These are phyloP conservation scores for Penicillium coffeae DNA, from an alignment of 495 filamentous ascomycete species.

Conservation along the genomic window DNA sequence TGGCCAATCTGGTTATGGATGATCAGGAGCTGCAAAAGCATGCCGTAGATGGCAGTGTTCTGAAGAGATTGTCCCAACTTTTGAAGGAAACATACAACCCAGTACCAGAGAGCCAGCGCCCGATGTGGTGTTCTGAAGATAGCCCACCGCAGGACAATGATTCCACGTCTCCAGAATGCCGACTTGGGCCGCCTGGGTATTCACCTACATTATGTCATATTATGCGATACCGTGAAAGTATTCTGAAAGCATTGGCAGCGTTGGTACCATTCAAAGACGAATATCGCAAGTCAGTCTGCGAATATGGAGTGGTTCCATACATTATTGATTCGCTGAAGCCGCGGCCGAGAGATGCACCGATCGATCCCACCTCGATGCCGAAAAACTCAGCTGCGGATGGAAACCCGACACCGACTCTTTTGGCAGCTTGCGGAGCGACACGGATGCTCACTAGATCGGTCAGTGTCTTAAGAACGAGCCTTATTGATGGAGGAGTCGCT, in stretches of 20 bases:
- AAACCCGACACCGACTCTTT: constrained; percentile 61
- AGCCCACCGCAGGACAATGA: constrained; percentile 18
- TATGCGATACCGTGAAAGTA: constrained; percentile 70
- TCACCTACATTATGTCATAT: constrained; percentile 64
- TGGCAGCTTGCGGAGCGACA: constrained; percentile 79
- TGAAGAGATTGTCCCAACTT: constrained; percentile 69
- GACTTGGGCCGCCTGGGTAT: constrained; percentile 58
- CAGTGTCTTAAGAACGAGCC: constrained; percentile 73
- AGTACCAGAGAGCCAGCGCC: constrained; percentile 27
- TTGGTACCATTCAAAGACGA: constrained; percentile 78
- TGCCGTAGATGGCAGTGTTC: constrained; percentile 71
- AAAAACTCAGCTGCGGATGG: constrained; percentile 40
- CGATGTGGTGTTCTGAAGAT: constrained; percentile 43
- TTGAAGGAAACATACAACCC: constrained; percentile 67
- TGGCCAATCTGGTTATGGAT: constrained; percentile 76
- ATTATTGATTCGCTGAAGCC: constrained; percentile 79
- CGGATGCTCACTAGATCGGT: constrained; percentile 78
- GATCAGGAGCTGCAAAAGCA: constrained; percentile 73
- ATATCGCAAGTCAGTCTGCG: constrained; percentile 77
- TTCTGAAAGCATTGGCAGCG: constrained; percentile 74
- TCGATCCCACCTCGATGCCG: constrained; percentile 25
- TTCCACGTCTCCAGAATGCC: constrained; percentile 24
- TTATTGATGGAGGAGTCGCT: constrained; percentile 82
- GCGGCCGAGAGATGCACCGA: constrained; percentile 34
- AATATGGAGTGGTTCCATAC: constrained; percentile 72